Evolutionary conservation across 768 basidiomycete genomes (phyloP), one percentile per base, ranked within the genome.

Genomic region (Pleurotus tuoliensis): DNA sequence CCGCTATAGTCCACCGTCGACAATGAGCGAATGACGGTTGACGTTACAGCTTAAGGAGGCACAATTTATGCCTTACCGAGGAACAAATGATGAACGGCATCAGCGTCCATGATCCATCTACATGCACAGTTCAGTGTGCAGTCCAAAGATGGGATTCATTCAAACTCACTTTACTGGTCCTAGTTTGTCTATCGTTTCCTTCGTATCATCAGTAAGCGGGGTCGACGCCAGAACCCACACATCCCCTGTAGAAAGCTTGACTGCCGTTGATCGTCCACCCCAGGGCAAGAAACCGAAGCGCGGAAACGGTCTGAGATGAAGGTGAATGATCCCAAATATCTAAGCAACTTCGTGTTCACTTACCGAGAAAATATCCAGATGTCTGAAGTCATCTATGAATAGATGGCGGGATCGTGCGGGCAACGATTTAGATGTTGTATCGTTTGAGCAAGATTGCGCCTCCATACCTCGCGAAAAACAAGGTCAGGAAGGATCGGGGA

Each of bases 211-310:
- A 27, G 82, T 80, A 51, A 90, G 71, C 1, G 89, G 87, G 8
- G 87, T 87, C 0, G 90, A 92, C 0, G 90, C 92, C n/a, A 92
- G 75, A 13, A 94, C 76, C 83, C 90, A 94, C 25, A 94, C 84
- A 13, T 81, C 84, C 38, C 87, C 84, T 48, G 80, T 77, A 37
- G 71, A 70, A n/a, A 94, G 76, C 69, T 78, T 83, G 62, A 95
- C 75, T 0, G 92, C 94, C 0, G 92, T 95, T 5, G 90, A 86
- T 45, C 94, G 76, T 16, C 92, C 92, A 1, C 94, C 94, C 25
- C 93, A 73, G 4, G 91, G 90, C 12, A 92, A 63, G 24, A 91
- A 9, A 11, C 84, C 82, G 56, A 80, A 82, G 43, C 90, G 80
- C 9, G 80, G 65, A 64, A 91, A 92, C 1, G 88, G 86, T 45